These are phyloP conservation scores for Sugiyamaella pinicola DNA, from an alignment of 1,139 yeast genomes.

Conservation along the genomic window DNA sequence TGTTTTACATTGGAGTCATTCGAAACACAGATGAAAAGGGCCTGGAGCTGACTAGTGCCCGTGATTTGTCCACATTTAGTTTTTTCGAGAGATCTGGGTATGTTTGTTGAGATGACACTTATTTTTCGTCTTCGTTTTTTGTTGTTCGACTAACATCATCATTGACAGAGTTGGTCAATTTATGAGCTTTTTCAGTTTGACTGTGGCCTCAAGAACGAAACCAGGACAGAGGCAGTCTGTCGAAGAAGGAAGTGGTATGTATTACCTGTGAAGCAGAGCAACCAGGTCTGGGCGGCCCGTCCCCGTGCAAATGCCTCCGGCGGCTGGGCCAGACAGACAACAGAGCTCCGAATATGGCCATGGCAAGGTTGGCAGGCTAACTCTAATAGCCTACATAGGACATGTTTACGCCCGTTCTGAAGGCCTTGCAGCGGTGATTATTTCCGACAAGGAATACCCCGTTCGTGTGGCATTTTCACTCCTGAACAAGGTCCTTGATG, in stretches of 20 bases:
- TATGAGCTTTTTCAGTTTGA: slow-evolving; percentile 90
- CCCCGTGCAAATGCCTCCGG: not conserved
- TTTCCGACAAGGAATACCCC: slow-evolving; percentile 94
- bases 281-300: too few relatives aligned
- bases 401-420: slow-evolving; percentile 90
- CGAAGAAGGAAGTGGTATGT: slow-evolving; percentile 69
- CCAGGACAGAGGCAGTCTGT: slow-evolving; percentile 93
- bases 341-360: too few relatives aligned
- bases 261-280: not conserved
- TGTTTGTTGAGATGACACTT: not conserved
- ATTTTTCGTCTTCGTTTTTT: not conserved
- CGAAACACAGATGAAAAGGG: slow-evolving; percentile 63
- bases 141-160: not conserved
- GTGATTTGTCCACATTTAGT: slow-evolving; percentile 82
- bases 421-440: slow-evolving; percentile 90
- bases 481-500: slow-evolving; percentile 87
- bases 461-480: slow-evolving; percentile 96
- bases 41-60: slow-evolving; percentile 74
- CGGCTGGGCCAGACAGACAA: too few relatives aligned
- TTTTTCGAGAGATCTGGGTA: slow-evolving; percentile 67
- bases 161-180: slow-evolving; percentile 60
- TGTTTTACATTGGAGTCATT: slow-evolving; percentile 84
- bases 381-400: slow-evolving; percentile 62
- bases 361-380: slow-evolving; percentile 1
- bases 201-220: slow-evolving; percentile 84